phyloP scores from a whole-genome alignment of 345 rosid genomes.

The Nephelium lappaceum region DNA sequence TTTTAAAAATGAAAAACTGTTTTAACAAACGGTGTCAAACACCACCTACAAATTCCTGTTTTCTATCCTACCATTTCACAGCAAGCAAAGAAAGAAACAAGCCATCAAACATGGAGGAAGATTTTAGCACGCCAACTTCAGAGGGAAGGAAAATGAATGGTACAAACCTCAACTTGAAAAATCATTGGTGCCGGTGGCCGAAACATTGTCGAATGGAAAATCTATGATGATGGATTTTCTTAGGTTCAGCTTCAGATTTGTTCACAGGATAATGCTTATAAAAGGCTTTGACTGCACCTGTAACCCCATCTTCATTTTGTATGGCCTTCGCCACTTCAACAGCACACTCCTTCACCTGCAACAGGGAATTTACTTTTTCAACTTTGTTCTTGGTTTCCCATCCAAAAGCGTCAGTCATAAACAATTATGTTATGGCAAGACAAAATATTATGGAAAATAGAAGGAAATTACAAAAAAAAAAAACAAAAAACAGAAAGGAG shows the following conservation, averaged over 20 bases:
- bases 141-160: neutral
- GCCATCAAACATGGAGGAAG: no score
- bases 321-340: slow-evolving; percentile 46
- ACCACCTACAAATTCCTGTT: no score
- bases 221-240: slow-evolving; percentile 12
- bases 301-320: slow-evolving; percentile 54
- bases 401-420: neutral
- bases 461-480: neutral
- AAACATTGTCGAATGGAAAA: slow-evolving; percentile 39
- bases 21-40: no score
- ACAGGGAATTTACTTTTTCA: neutral
- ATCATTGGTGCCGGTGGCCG: slow-evolving; percentile 25
- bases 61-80: neutral
- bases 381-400: neutral
- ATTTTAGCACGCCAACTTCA: neutral
- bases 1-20: no score
- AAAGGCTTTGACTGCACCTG: slow-evolving; percentile 60
- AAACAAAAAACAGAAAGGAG: neutral
- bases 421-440: neutral
- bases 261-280: slow-evolving; percentile 45
- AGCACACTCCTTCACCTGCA: slow-evolving; percentile 54
- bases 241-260: neutral
- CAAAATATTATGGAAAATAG: neutral
- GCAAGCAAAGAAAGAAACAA: neutral
- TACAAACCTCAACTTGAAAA: neutral